Conservation (phyloP, 2,329 filamentous ascomycete species). For the Neocatenulostroma microsporum region DNA sequence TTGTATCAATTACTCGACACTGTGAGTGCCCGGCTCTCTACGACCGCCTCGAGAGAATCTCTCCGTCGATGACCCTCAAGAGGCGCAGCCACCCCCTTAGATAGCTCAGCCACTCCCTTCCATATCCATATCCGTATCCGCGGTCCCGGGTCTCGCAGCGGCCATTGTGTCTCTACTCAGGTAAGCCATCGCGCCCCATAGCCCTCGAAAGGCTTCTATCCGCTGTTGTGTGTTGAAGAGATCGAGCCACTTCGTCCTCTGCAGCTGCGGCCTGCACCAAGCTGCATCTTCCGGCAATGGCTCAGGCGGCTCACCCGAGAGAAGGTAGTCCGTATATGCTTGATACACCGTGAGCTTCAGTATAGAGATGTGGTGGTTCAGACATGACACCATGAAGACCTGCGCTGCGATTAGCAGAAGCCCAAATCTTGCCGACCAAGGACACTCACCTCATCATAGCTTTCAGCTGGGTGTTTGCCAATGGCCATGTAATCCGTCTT, state of each 20-base stretch:
- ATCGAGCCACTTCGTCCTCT: conserved; percentile 53
- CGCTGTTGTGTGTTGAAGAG: conserved; percentile 49
- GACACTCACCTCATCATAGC: conserved; percentile 41
- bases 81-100: no score
- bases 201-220: conserved; percentile 46
- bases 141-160: no score
- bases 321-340: conserved; percentile 49
- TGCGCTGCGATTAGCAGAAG: conserved; percentile 25
- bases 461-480: conserved; percentile 39
- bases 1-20: no score
- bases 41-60: no score
- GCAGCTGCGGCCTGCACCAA: conserved; percentile 48
- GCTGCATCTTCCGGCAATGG: conserved; percentile 27
- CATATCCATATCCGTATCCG: no score
- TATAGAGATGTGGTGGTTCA: conserved; percentile 56
- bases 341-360: conserved; percentile 51
- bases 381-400: conserved; percentile 55
- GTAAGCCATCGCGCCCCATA: conserved; percentile 53
- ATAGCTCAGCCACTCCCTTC: no score
- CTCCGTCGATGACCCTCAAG: no score
- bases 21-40: no score
- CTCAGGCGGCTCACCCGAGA: conserved; percentile 34
- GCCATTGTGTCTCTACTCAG: no score
- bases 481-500: conserved; percentile 50
- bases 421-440: neutral